Evolutionary conservation across 2,329 filamentous ascomycete genomes (phyloP), one percentile per base, ranked within the genome.

Genomic region (Pestalotiopsis sp.): DNA sequence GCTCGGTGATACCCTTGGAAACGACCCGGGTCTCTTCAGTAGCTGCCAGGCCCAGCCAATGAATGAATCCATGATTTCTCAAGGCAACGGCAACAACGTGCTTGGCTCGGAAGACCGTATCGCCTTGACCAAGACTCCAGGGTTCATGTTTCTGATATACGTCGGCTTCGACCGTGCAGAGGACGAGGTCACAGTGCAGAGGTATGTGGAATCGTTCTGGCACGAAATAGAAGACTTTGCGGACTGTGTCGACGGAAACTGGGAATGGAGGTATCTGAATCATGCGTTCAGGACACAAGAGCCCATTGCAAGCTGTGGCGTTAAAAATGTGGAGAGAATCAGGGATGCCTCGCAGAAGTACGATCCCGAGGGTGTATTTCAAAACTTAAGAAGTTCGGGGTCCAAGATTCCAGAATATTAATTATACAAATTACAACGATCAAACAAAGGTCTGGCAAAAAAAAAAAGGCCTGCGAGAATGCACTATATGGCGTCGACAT

Each of bases 21-120:
- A 73, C 0, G 72, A 72, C 44, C 74, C 73, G n/a, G 74, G 79
- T 57, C 78, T 78, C 70, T 66, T 73, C 17, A 77, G 75, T 10
- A 73, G 78, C 11, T 72, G 70, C 11, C 72, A 77, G 9, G 77
- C 79, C 63, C 79, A 81, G 69, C 75, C 80, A 39, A 75, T 83
- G 26, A 78, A 81, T 11, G 75, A 77, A n/a, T 70, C 78, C 4
- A 77, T 78, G 68, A 75, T 73, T 56, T 69, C 75, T 60, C 72
- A 78, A 14, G 78, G 78, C 39, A 78, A 76, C 60, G 79, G 81
- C 65, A 79, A 78, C 44, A 81, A 81, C 68, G 76, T 83, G 64
- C 74, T 83, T 35, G 78, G 78, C 6, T 71, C 83, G 7, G 60
- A 63, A 30, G 76, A 78, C 71, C 76, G 63, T 6, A 64, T 74